Evolutionary conservation across 2,329 filamentous ascomycete genomes (phyloP).

Genomic region (Monosporascus sp.): DNA sequence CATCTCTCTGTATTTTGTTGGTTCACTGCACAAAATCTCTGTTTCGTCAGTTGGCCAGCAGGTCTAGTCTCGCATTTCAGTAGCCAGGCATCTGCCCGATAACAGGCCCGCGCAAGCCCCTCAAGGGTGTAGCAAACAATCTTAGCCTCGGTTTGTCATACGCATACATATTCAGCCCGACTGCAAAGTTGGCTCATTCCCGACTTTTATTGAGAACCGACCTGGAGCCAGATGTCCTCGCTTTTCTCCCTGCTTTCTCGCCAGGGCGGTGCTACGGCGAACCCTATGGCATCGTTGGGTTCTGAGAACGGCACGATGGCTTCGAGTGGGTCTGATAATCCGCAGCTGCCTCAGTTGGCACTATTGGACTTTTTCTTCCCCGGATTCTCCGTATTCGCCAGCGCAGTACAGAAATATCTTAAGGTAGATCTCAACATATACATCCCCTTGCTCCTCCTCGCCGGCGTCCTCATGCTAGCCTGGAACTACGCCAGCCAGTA

Average conservation of each 20-base stretch:
- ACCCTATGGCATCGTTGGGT: slow-evolving; percentile 5
- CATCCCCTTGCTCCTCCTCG: slow-evolving; percentile 49
- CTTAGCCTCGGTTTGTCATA: too few species aligned
- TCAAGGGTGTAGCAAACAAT: too few species aligned
- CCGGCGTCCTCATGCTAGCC: slow-evolving; percentile 42
- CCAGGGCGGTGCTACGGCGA: slow-evolving; percentile 13
- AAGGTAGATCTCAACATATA: slow-evolving; percentile 59
- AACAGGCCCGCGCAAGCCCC: too few species aligned
- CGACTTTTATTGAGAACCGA: not conserved
- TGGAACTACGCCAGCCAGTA: slow-evolving; percentile 48
- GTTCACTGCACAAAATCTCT: not conserved
- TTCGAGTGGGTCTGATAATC: not conserved
- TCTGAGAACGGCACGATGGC: slow-evolving; percentile 1
- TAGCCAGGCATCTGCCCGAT: too few species aligned
- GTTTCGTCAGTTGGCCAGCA: not conserved
- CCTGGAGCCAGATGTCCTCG: not conserved
- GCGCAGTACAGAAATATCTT: slow-evolving; percentile 48
- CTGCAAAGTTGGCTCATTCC: too few species aligned
- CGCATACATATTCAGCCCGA: too few species aligned
- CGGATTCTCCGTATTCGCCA: slow-evolving; percentile 54
- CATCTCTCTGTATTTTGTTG: not conserved
- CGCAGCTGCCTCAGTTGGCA: slow-evolving; percentile 32
- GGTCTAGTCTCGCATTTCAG: too few species aligned
- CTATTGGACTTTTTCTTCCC: slow-evolving; percentile 61
- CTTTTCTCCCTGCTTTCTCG: not conserved